phyloP scores from a whole-genome alignment of 163 green algal species.

The Trebouxia gelatinosa region DNA sequence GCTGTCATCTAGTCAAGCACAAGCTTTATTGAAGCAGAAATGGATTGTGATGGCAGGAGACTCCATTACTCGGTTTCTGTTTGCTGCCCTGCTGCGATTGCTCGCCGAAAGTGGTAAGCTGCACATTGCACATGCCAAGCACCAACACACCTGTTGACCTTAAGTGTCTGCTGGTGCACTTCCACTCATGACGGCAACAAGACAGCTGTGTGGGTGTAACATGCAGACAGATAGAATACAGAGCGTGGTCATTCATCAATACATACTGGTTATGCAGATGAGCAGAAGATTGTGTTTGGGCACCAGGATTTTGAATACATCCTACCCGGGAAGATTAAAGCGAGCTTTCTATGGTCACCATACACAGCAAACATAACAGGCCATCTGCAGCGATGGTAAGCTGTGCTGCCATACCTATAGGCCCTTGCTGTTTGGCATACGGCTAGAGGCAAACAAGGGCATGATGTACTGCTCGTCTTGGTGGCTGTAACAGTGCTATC shows the following conservation, averaged over 20 bases:
- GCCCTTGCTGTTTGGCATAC: no score
- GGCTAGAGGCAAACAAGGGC: no score
- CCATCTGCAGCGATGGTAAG: constrained; percentile 7
- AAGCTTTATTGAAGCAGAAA: constrained; percentile 19
- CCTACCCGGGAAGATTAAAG: constrained; percentile 34
- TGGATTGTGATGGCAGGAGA: constrained; percentile 55
- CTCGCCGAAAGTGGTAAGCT: constrained; percentile 22
- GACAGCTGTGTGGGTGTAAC: no score
- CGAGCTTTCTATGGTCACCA: constrained; percentile 48
- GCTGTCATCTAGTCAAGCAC: background rate
- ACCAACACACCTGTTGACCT: no score
- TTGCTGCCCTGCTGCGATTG: constrained; percentile 41
- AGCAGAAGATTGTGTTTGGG: constrained; percentile 39
- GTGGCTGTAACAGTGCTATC: no score
- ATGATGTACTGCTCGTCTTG: no score
- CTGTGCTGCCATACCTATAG: no score
- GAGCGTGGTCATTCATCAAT: no score
- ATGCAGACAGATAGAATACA: no score
- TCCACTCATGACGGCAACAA: no score
- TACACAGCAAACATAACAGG: constrained; percentile 47
- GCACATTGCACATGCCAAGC: no score
- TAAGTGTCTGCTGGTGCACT: no score
- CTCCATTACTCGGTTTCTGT: constrained; percentile 53
- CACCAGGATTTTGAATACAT: constrained; percentile 52
- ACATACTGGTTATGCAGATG: constrained; percentile 10